Base-by-base conservation (phyloP, 345 rosid genomes). In the Brassica nigra region DNA sequence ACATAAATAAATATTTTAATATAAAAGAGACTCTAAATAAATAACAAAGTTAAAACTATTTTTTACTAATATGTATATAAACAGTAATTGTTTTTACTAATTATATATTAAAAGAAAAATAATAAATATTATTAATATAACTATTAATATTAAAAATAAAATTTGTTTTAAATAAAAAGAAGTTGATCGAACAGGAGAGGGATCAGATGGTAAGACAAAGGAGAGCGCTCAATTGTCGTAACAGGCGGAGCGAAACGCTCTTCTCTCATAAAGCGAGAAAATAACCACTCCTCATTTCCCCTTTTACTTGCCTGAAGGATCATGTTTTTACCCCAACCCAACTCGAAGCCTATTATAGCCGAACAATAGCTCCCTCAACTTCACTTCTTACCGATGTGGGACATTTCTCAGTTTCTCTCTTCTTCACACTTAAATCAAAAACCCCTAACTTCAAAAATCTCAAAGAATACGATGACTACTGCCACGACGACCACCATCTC, bases 401-500 rank as follows among this genome's bases (percentile, higher is more conserved):
- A 64, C 47, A 1, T 15, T 15, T 4, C 68, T 70, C 62, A 15
- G 10, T 8, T n/a, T 1, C 11, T 63, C 23, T 64, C 33, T 14
- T 62, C 37, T 30, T 29, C 18, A 14, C 66, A 29, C 4, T 9
- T 1, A 29, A 62, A n/a, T 52, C 18, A n/a, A 52, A 47, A 47
- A 47, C 16, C 52, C 55, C 55, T 47, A 52, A n/a, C 4, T 47
- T 47, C 49, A 42, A 42, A 42, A 42, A 44, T 44, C n/a, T 44
- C 52, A 11, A 3, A 44, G 52, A 44, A 4, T 42, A 39, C 12
- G 3, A 44, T 2, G 44, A 37, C 75, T 58, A 86, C 87, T 6
- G 36, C 87, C 10, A 65, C 14, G 89, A 85, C 75, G 63, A 88
- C 89, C 8, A 61, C 55, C 15, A 47, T 86, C 10, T 91, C 95